phyloP scores from a whole-genome alignment of 306 rosid genomes.

The Trifolium repens region DNA sequence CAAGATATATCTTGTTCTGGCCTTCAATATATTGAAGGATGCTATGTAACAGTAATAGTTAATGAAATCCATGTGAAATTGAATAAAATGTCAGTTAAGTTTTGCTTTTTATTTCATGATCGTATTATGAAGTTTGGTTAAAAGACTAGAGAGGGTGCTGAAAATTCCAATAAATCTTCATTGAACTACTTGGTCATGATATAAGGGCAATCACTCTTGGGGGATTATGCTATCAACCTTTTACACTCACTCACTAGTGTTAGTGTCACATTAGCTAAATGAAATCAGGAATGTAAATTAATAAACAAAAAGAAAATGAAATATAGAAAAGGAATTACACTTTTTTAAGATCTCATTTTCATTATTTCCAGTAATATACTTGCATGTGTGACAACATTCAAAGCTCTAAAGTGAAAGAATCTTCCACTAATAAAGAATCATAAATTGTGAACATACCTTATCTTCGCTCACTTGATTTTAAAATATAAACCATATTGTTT shows the following conservation, averaged over 20 bases:
- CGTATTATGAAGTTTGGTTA: background rate
- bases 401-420: background rate
- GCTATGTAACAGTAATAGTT: background rate
- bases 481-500: background rate
- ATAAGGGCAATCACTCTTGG: too few relatives aligned
- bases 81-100: background rate
- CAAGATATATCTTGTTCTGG: background rate
- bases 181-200: too few relatives aligned
- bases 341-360: background rate
- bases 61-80: background rate
- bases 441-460: slow-evolving; percentile 3
- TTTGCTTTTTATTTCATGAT: background rate
- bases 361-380: background rate
- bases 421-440: background rate
- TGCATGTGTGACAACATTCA: background rate
- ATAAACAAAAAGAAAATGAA: too few relatives aligned
- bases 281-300: too few relatives aligned
- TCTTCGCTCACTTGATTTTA: background rate
- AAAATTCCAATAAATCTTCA: background rate
- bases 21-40: background rate
- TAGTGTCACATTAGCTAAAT: too few relatives aligned
- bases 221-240: too few relatives aligned
- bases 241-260: too few relatives aligned
- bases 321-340: too few relatives aligned
- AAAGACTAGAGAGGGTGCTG: background rate